Percentiles rank a stretch among this genome's conserved stretches.
Conservation (phyloP, 768 basidiomycete genomes). For the Leccinellum rugosiceps region DNA sequence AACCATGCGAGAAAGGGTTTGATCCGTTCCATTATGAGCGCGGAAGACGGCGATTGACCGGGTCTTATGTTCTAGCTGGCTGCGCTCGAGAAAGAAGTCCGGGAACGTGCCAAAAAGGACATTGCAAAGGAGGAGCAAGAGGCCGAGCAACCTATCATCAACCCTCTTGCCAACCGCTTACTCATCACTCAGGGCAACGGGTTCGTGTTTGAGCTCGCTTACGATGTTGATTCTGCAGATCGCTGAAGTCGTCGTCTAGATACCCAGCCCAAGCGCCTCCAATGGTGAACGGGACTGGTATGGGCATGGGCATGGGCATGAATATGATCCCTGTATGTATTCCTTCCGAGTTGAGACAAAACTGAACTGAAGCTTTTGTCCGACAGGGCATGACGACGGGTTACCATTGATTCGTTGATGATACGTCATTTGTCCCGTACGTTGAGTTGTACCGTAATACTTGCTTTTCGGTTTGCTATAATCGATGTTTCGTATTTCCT, state of each 20-base stretch:
- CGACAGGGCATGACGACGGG: conserved; percentile 68
- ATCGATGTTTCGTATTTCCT: conserved; percentile 17
- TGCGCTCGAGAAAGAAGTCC: conserved; percentile 83
- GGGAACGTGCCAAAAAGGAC: conserved; percentile 84
- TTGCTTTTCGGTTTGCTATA: conserved; percentile 23
- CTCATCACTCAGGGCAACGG: conserved; percentile 76
- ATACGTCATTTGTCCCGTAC: background rate
- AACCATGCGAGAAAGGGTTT: conserved; percentile 70
- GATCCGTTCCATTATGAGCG: conserved; percentile 6
- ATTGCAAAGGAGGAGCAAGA: conserved; percentile 87
- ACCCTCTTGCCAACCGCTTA: conserved; percentile 56
- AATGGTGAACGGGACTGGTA: conserved; percentile 50
- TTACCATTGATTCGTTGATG: conserved; percentile 37
- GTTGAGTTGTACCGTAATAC: conserved; percentile 27
- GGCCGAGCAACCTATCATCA: conserved; percentile 83
- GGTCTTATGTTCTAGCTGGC: conserved; percentile 48
- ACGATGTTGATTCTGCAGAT: background rate
- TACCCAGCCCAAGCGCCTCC: conserved; percentile 64
- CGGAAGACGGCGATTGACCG: conserved; percentile 7
- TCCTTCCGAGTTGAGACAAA: background rate
- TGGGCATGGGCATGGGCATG: conserved; percentile 36
- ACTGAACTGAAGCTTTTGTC: conserved; percentile 8
- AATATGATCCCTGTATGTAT: conserved; percentile 60
- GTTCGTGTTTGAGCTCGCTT: conserved; percentile 24
- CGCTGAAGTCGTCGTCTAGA: conserved; percentile 33